Base-by-base conservation (phyloP, 2,329 filamentous ascomycete genomes). In the Penicillium hesseltinei region DNA sequence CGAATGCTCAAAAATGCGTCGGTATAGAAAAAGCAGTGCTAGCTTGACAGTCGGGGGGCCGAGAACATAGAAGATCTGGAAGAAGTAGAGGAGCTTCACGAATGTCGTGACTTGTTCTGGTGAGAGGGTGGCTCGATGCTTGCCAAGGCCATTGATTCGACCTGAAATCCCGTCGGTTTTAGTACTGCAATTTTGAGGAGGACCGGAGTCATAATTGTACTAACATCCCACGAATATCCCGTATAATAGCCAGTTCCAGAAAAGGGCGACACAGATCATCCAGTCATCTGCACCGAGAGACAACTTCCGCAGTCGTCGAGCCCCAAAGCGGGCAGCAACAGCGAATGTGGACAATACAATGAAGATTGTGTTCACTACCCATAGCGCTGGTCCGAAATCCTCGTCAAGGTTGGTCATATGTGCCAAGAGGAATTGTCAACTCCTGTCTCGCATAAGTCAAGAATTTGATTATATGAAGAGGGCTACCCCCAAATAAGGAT, bases 11-110 rank as follows among this genome's bases (percentile, higher is more conserved):
- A 57, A 57, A 10, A 57, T 57, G 4, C 49, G 54, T 10, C 49
- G 25, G 43, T 57, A 57, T 1, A 57, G 29, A 40, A 45, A 57
- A 10, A 57, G 49, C 5, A 57, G 43, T 33, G 54, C 51, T 15
- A 57, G 49, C 38, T 57, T 57, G 10, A 53, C 27, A 23, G 10
- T 33, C 5, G 23, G 54, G 42, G 7, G 54, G 54, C 25, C 49
- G 6, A 45, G 49, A 0, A 57, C 29, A n/a, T 57, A 57, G 42
- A 45, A 35, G 7, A 57, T 46, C 35, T 57, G 54, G 31, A 53
- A 47, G 21, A 52, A 52, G 29, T 57, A 57, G 42, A 57, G 54
- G n/a, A 54, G 51, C 10, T 54, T 5, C 1, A 17, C 23, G 51
- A 54, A 54, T 25, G 23, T 10, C 9, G 43, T 43, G 35, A 54